Evolutionary conservation across 2,329 filamentous ascomycete species (phyloP).

Genomic region (Microcera coccophila): DNA sequence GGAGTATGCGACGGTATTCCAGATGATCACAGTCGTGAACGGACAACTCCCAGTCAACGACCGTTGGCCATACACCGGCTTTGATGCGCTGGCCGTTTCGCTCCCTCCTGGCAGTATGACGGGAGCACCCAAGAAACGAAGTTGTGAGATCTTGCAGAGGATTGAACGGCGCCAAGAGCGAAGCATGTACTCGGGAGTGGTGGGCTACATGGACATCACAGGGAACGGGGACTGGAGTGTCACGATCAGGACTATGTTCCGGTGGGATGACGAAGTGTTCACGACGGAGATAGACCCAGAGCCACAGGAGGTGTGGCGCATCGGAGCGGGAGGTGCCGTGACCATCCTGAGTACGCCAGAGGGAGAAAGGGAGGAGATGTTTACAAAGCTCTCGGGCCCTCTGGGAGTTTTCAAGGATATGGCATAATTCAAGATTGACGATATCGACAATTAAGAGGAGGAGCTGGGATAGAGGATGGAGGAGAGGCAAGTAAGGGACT

Average conservation of each 20-base stretch:
- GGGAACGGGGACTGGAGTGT: conserved; percentile 89
- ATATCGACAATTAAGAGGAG: neutral
- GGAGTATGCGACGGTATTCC: conserved; percentile 86
- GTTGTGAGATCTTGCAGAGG: conserved; percentile 72
- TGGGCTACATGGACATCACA: conserved; percentile 84
- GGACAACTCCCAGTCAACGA: conserved; percentile 50
- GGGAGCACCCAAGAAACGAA: conserved; percentile 89
- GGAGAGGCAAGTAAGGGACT: neutral
- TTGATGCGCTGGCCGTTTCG: conserved; percentile 72
- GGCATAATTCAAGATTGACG: conserved; percentile 19
- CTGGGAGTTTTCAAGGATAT: conserved; percentile 46
- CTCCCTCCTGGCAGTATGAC: conserved; percentile 95
- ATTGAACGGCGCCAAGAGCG: conserved; percentile 63
- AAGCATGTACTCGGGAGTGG: conserved; percentile 80
- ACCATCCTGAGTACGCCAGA: conserved; percentile 76
- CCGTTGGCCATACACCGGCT: conserved; percentile 48
- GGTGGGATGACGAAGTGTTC: conserved; percentile 59
- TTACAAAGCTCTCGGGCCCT: conserved; percentile 63
- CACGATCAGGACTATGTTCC: conserved; percentile 77
- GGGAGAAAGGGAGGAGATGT: conserved; percentile 89
- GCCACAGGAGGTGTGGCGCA: conserved; percentile 63
- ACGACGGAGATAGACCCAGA: conserved; percentile 28
- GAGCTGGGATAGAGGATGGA: conserved; percentile 2
- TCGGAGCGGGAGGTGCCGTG: conserved; percentile 87
- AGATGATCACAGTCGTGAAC: conserved; percentile 85